Percentiles rank a stretch among this genome's conserved stretches.
These are phyloP conservation scores for Martiniozyma abietophila DNA, from an alignment of 805 yeast species.

Conservation along the genomic window DNA sequence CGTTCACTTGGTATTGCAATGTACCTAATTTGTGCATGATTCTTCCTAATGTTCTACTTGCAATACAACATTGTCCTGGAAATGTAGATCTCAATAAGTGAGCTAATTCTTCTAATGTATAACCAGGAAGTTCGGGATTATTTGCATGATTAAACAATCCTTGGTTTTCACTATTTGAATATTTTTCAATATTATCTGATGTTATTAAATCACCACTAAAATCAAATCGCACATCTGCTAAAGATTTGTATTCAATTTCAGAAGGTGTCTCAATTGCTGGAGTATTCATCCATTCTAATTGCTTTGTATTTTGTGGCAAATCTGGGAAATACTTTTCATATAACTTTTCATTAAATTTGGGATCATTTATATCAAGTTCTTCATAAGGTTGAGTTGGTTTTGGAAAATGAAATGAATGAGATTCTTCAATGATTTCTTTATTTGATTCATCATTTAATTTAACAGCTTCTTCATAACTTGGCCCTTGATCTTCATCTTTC, in stretches of 20 bases:
- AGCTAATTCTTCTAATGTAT: constrained; percentile 74
- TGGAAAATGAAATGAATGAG: constrained; percentile 50
- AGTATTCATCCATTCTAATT: constrained; percentile 88
- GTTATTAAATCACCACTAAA: constrained; percentile 71
- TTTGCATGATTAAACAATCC: constrained; percentile 93
- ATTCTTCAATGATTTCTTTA: constrained; percentile 27
- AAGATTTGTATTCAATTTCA: constrained; percentile 38
- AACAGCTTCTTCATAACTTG: constrained; percentile 36
- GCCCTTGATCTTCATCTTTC: constrained; percentile 26
- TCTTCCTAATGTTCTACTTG: constrained; percentile 82
- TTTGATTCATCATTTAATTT: constrained; percentile 27
- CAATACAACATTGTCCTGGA: constrained; percentile 79
- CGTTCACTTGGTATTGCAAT: constrained; percentile 35
- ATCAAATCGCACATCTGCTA: constrained; percentile 76
- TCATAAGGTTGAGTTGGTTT: constrained; percentile 34
- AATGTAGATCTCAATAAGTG: constrained; percentile 71
- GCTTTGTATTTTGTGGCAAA: constrained; percentile 70
- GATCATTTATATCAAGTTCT: constrained; percentile 55
- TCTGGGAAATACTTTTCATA: constrained; percentile 87
- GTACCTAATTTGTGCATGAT: constrained; percentile 71
- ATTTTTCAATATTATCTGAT: constrained; percentile 16
- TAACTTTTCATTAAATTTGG: constrained; percentile 66
- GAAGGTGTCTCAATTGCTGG: constrained; percentile 31
- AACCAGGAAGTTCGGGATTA: constrained; percentile 85
- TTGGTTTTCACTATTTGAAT: constrained; percentile 19